Percentiles rank a stretch among this genome's conserved stretches.
phyloP scores from a whole-genome alignment of 257 asterid genomes.

The Solanum piurae region DNA sequence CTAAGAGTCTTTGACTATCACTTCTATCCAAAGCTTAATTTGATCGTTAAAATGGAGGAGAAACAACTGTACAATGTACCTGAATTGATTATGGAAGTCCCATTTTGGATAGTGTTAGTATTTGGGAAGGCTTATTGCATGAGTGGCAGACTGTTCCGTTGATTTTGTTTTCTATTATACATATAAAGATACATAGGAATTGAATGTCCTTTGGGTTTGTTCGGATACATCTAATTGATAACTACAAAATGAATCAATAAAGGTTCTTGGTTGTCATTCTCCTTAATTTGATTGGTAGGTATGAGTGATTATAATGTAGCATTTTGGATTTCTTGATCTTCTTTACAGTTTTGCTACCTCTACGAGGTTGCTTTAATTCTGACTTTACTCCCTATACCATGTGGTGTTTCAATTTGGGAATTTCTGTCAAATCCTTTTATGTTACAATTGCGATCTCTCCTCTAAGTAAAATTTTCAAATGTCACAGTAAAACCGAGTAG shows the following conservation, averaged over 20 bases:
- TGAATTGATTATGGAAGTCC: neutral
- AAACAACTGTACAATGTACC: neutral
- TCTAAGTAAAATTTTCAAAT: neutral
- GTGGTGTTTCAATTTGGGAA: neutral
- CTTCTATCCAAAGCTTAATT: neutral
- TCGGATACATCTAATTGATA: neutral
- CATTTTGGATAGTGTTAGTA: neutral
- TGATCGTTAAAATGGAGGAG: neutral
- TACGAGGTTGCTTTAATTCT: neutral
- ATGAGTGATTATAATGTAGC: neutral
- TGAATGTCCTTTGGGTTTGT: neutral
- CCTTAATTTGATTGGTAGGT: neutral
- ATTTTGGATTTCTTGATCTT: neutral
- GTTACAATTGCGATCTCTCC: neutral
- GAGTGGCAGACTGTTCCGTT: neutral
- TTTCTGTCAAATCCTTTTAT: neutral
- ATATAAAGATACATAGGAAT: neutral
- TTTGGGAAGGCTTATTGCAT: neutral
- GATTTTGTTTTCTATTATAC: neutral
- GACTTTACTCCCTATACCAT: neutral
- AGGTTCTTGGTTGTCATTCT: neutral
- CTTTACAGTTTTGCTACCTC: neutral
- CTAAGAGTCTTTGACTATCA: neutral
- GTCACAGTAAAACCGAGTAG: neutral
- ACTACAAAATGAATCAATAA: neutral